phyloP scores from a whole-genome alignment of 225 moss, liverwort and hornwort species.

The Pleurozium schreberi region DNA sequence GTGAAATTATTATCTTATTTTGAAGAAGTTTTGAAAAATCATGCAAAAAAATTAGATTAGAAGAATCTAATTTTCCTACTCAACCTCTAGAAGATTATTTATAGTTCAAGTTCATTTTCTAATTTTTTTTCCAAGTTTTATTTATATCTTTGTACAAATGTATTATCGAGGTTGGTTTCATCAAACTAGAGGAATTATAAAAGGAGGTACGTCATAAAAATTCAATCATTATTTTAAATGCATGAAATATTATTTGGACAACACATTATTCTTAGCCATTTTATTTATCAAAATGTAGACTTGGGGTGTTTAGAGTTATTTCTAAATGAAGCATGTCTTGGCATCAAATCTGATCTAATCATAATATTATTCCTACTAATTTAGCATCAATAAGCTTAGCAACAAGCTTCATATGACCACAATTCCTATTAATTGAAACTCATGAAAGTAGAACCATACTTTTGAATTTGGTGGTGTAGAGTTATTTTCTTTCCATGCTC shows the following conservation, averaged over 20 bases:
- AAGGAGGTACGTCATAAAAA: no score
- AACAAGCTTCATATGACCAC: neutral
- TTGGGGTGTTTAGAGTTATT: neutral
- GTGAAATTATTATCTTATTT: neutral
- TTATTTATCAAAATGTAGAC: neutral
- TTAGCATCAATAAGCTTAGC: no score
- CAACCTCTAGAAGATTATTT: accelerated
- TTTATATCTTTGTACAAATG: neutral
- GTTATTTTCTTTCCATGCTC: neutral
- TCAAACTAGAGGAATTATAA: no score
- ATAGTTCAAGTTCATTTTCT: neutral
- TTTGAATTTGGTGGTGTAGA: neutral
- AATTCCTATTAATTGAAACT: neutral
- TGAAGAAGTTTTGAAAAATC: neutral
- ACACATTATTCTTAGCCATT: neutral
- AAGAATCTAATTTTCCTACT: neutral
- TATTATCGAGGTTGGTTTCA: no score
- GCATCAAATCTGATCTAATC: neutral
- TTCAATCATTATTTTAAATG: no score
- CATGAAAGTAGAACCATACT: neutral
- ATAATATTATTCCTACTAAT: no score
- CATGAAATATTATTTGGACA: no score
- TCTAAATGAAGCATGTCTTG: neutral
- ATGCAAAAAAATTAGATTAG: neutral
- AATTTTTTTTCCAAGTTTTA: neutral